Base-by-base conservation (phyloP, 2,329 filamentous ascomycete genomes). In the Aureobasidium mangrovei region DNA sequence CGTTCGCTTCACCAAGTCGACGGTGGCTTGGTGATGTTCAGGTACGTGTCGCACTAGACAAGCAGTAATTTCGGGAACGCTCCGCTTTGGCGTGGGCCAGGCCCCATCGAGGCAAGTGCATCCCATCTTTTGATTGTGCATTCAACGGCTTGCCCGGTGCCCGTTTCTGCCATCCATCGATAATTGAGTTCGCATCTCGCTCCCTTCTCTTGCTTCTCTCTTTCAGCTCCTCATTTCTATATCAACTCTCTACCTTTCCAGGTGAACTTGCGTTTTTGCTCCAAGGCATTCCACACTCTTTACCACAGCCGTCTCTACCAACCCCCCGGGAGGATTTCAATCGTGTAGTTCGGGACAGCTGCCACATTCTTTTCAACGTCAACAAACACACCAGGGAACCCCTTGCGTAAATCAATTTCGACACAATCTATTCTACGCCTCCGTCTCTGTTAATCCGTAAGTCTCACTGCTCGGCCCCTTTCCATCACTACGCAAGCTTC, bases 81-180 rank as follows among this genome's bases (percentile, higher is more conserved):
- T 28, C 36, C 29, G 47, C 39, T 33, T 35, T 18, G 45, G 38
- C 38, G 33, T 41, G n/a, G 29, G 10, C 38, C 38, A 27, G 33
- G 4, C 47, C 18, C 9, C 5, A 28, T 51, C 38, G 29, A 42
- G 47, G 38, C 38, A 51, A 35, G 10, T 8, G 18, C 10, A n/a
- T 35, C 24, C 38, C 38, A 35, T 33, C 32, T n/a, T 51, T 51
- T 51, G 47, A 51, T 51, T 51, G 31, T 51, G 47, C 35, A 35
- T 31, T 27, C 29, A 51, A 51, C 47, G 47, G 47, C 38, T 18
- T 28, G 31, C 28, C 47, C 28, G 47, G 41, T 32, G 38, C 38
- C 38, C 47, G 47, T 51, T 51, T 41, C 47, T 51, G 47, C 47
- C 47, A 51, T 51, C 47, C 47, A 51, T 51, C 47, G 47, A 51